phyloP scores from a whole-genome alignment of 1,284 basidiomycete species.

The Coniferiporia sulphurascens region DNA sequence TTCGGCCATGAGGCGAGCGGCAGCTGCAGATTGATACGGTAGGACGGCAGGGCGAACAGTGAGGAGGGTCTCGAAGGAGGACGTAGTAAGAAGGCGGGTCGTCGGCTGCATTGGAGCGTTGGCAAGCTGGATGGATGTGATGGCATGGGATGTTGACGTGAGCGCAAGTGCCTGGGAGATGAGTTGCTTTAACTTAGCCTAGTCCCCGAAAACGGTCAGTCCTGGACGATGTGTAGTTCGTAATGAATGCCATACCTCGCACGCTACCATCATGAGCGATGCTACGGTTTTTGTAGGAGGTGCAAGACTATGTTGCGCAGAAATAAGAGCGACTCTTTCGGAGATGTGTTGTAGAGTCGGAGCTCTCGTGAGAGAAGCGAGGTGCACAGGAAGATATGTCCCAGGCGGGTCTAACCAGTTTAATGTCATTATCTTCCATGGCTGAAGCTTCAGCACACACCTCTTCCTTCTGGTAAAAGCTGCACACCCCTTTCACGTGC shows the following conservation, averaged over 20 bases:
- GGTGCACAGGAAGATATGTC: constrained; percentile 60
- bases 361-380: constrained; percentile 63
- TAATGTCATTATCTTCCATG: constrained; percentile 3
- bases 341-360: constrained; percentile 73
- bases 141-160: constrained; percentile 68
- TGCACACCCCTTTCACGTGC: constrained; percentile 62
- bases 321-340: constrained; percentile 74
- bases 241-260: constrained; percentile 47
- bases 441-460: constrained; percentile 32
- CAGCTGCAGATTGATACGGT: constrained; percentile 70
- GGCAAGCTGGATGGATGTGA: constrained; percentile 71
- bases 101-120: constrained; percentile 37
- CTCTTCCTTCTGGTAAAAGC: constrained; percentile 57
- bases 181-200: constrained; percentile 79
- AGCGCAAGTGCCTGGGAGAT: constrained; percentile 73
- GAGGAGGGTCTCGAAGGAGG: constrained; percentile 72
- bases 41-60: constrained; percentile 71
- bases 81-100: constrained; percentile 51
- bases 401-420: constrained; percentile 55
- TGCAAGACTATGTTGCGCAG: constrained; percentile 65
- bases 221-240: not conserved
- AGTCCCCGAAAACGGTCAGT: not conserved
- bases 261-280: constrained; percentile 67
- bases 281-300: constrained; percentile 58
- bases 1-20: constrained; percentile 54